Percentiles rank a stretch among this genome's conserved stretches.
Conservation (phyloP, 2,329 filamentous ascomycete species). For the Sporothrix schenckii region DNA sequence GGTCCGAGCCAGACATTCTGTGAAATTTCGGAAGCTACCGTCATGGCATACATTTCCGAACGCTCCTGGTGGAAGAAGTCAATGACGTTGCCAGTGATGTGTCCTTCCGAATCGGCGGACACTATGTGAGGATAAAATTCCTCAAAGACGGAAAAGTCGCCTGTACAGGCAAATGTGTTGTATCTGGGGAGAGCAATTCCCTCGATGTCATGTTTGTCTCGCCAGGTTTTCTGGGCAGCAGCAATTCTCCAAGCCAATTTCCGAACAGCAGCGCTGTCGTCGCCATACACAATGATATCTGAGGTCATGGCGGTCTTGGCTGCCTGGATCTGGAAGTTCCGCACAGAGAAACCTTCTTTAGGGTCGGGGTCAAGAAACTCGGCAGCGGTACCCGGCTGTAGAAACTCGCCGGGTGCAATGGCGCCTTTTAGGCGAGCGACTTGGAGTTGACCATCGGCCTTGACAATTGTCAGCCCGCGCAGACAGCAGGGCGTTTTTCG, state of each 20-base stretch:
- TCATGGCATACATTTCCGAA: constrained; percentile 92
- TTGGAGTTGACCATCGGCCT: constrained; percentile 79
- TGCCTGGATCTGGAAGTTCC: constrained; percentile 96
- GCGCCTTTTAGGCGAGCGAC: constrained; percentile 82
- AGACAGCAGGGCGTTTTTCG: constrained; percentile 74
- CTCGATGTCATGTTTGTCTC: constrained; percentile 62
- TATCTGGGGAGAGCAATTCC: constrained; percentile 64
- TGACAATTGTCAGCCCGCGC: constrained; percentile 81
- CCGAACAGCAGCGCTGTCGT: constrained; percentile 63
- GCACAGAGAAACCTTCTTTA: constrained; percentile 85
- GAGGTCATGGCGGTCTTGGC: constrained; percentile 85
- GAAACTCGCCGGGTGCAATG: constrained; percentile 76
- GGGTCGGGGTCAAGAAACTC: constrained; percentile 85
- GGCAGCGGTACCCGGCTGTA: constrained; percentile 56
- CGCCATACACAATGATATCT: constrained; percentile 90
- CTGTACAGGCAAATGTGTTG: constrained; percentile 78
- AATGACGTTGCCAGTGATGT: constrained; percentile 73
- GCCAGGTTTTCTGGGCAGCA: constrained; percentile 75
- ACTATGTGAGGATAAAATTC: constrained; percentile 69
- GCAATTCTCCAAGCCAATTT: constrained; percentile 71
- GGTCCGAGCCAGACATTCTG: constrained; percentile 89
- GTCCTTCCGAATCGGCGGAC: constrained; percentile 71
- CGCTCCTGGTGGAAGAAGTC: constrained; percentile 91
- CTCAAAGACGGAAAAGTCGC: constrained; percentile 72
- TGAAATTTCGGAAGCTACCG: constrained; percentile 82